phyloP scores from a whole-genome alignment of 805 yeast species.

The Metschnikowia anglica region DNA sequence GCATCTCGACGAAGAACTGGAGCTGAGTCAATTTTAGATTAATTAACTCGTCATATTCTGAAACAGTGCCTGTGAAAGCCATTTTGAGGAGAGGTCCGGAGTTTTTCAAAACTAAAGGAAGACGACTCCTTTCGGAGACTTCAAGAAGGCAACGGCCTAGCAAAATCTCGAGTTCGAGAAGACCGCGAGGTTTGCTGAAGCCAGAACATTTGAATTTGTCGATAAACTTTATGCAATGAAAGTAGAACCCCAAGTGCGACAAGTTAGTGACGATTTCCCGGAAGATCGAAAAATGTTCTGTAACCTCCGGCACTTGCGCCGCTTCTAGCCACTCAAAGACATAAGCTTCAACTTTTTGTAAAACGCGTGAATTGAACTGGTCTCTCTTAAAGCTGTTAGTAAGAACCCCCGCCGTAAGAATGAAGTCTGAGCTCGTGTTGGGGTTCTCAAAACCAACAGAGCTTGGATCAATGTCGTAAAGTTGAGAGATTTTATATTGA shows the following conservation, averaged over 20 bases:
- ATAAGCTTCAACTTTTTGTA: neutral
- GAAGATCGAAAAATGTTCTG: conserved; percentile 1
- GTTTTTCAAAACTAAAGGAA: conserved; percentile 20
- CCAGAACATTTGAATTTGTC: conserved; percentile 1
- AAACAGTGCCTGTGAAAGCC: neutral
- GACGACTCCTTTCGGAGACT: conserved; percentile 3
- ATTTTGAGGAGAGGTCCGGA: conserved; percentile 14
- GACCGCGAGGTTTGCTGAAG: neutral
- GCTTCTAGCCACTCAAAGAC: conserved; percentile 6
- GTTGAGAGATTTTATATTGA: conserved; percentile 1
- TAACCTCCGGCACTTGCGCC: neutral
- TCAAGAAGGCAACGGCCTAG: conserved; percentile 9
- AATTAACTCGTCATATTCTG: neutral
- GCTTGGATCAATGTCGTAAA: neutral
- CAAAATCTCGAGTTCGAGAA: conserved; percentile 7
- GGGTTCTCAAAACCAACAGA: neutral
- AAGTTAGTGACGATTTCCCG: conserved; percentile 4
- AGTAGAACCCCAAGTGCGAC: conserved; percentile 10
- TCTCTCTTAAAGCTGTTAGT: neutral
- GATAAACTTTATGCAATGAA: conserved; percentile 1
- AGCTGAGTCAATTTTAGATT: conserved; percentile 30
- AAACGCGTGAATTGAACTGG: neutral
- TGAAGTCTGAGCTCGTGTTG: neutral
- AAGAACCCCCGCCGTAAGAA: conserved; percentile 6
- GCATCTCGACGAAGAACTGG: conserved; percentile 24